Evolutionary conservation across 2,329 filamentous ascomycete genomes (phyloP), one percentile per base, ranked within the genome.

Genomic region (Sarocladiaceae sp.): DNA sequence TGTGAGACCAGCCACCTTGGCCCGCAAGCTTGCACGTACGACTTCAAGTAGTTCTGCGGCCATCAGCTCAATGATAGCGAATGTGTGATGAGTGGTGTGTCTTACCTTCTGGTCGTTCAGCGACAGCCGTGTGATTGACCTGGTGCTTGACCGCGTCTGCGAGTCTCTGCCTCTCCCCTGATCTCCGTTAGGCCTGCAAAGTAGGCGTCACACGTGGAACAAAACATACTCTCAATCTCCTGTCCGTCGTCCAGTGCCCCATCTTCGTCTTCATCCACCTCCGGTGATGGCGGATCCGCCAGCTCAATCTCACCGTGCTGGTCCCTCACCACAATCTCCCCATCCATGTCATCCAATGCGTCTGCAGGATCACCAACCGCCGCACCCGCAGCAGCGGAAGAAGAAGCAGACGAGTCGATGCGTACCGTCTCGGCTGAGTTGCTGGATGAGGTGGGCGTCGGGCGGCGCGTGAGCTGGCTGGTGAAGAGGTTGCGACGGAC

Each of bases 1-100:
- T 18, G 85, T 76, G 41, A 95, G 66, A 12, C 82, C 80, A 13
- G 78, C 76, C 2, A 89, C 83, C 59, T 88, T 88, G 47, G 78
- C 78, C 52, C 79, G 73, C 45, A 94, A 67, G 59, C 83, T 89
- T 26, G 80, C 76, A 50, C 79, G 77, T 39, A 89, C 76, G 18
- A 80, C 74, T 50, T 84, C 80, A 20, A 88, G 69, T 3, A 90
- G 72, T 61, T 89, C 85, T 82, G 20, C 2, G 18, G 16, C 9
- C 13, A 18, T 20, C 29, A 32, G 18, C n/a, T n/a, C 26, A 9
- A 9, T 33, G 4, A 33, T 43, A 43, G 26, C 40, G n/a, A n/a
- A n/a, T n/a, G n/a, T n/a, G n/a, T n/a, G n/a, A 43, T 33, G 26
- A 19, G 23, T 19, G 16, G 16, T 23, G 47, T 18, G n/a, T 55